These are phyloP conservation scores for Citrus sp. DNA, from an alignment of 345 rosid species.

Conservation along the genomic window DNA sequence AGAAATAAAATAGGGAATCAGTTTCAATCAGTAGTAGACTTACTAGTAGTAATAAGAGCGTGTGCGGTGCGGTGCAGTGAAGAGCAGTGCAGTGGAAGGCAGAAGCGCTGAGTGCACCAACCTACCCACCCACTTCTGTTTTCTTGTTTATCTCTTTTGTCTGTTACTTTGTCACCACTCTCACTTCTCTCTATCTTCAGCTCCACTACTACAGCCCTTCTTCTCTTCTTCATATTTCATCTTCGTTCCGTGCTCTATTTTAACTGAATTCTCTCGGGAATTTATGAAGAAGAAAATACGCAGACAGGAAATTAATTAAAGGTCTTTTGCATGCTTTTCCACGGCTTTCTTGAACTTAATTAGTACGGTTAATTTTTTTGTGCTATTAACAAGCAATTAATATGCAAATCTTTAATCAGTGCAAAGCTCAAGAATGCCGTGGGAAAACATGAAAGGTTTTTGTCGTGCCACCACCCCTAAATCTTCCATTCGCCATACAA, in stretches of 20 bases:
- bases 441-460: constrained; percentile 35
- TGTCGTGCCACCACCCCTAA: neutral
- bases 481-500: neutral
- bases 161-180: too few relatives aligned
- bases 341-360: constrained; percentile 46
- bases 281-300: neutral
- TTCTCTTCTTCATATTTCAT: neutral
- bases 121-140: too few relatives aligned
- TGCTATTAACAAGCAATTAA: neutral
- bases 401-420: neutral
- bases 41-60: too few relatives aligned
- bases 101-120: too few relatives aligned
- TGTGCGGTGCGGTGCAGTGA: too few relatives aligned
- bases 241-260: neutral
- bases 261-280: neutral
- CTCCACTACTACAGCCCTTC: neutral
- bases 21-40: too few relatives aligned
- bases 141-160: too few relatives aligned
- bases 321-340: constrained; percentile 40
- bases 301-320: neutral
- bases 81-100: too few relatives aligned
- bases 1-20: too few relatives aligned
- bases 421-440: constrained; percentile 32
- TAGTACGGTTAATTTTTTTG: neutral
- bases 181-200: too few relatives aligned